phyloP scores from a whole-genome alignment of 352 stramenopile species.

The Pythium sukuiense region DNA sequence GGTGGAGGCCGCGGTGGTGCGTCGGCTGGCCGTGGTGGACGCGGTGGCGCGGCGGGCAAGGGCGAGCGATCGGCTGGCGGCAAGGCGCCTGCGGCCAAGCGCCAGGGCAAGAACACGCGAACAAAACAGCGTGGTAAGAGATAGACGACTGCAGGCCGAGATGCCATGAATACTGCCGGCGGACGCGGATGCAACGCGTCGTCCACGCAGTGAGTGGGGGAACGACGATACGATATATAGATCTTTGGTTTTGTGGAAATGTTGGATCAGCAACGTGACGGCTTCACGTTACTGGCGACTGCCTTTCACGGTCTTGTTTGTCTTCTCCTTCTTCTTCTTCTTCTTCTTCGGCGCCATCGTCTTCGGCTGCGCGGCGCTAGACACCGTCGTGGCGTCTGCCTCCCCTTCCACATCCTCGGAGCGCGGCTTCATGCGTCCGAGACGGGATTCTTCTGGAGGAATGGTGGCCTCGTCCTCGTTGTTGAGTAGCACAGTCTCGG shows the following conservation, averaged over 20 bases:
- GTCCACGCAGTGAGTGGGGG: neutral
- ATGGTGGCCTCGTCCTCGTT: neutral
- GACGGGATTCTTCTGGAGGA: neutral
- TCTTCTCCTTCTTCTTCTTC: too few species aligned
- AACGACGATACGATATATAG: conserved; percentile 6
- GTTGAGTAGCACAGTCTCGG: neutral
- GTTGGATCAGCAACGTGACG: too few species aligned
- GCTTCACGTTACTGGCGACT: too few species aligned
- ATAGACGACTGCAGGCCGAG: conserved; percentile 13
- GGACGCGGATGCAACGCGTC: too few species aligned
- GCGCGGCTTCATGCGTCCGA: neutral
- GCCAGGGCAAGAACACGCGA: conserved; percentile 28
- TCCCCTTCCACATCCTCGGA: too few species aligned
- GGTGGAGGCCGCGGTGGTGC: neutral
- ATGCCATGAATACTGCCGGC: too few species aligned
- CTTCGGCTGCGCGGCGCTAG: too few species aligned
- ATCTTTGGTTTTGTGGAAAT: conserved; percentile 4
- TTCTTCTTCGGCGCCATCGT: too few species aligned
- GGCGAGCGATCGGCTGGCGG: conserved; percentile 12
- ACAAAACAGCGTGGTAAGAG: conserved; percentile 32
- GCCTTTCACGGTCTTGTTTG: too few species aligned
- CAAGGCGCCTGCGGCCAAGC: conserved; percentile 31
- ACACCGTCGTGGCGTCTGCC: too few species aligned
- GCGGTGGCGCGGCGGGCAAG: conserved; percentile 12
- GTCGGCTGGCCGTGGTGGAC: neutral